Evolutionary conservation across 2,329 filamentous ascomycete genomes (phyloP).

Genomic region (Lecanicillium sp.): DNA sequence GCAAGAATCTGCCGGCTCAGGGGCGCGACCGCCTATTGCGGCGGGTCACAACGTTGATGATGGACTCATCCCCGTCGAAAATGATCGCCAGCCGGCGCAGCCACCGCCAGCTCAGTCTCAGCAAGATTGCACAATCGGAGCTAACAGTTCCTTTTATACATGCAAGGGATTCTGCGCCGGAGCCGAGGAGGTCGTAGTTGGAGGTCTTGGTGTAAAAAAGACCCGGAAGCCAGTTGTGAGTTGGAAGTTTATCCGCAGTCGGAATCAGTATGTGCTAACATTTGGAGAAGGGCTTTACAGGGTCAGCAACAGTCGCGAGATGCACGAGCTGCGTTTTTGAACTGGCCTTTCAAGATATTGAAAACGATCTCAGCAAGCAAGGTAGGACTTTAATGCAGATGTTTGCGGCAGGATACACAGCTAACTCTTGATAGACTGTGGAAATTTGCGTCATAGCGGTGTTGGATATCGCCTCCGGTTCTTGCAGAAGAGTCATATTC

Average conservation of each 20-base stretch:
- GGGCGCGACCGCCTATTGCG: conserved; percentile 4
- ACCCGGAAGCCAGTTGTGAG: conserved; percentile 41
- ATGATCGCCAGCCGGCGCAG: conserved; percentile 6
- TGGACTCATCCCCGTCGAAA: conserved; percentile 21
- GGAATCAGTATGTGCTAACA: conserved; percentile 8
- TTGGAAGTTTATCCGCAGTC: neutral
- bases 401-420: neutral
- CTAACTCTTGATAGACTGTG: conserved; percentile 31
- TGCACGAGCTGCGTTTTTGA: conserved; percentile 50
- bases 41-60: conserved; percentile 12
- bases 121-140: conserved; percentile 37
- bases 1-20: neutral
- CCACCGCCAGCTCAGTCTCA: conserved; percentile 9
- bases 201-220: conserved; percentile 44
- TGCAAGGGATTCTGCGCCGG: conserved; percentile 52
- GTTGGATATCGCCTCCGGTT: conserved; percentile 49
- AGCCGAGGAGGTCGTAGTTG: conserved; percentile 43
- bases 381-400: conserved; percentile 27
- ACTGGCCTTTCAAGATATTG: conserved; percentile 46
- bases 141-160: conserved; percentile 44
- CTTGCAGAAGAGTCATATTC: conserved; percentile 50
- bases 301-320: conserved; percentile 39
- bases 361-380: conserved; percentile 43
- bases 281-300: conserved; percentile 33
- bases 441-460: conserved; percentile 40